These are phyloP conservation scores for Saraca asoca DNA, from an alignment of 331 rosid species.

Conservation along the genomic window DNA sequence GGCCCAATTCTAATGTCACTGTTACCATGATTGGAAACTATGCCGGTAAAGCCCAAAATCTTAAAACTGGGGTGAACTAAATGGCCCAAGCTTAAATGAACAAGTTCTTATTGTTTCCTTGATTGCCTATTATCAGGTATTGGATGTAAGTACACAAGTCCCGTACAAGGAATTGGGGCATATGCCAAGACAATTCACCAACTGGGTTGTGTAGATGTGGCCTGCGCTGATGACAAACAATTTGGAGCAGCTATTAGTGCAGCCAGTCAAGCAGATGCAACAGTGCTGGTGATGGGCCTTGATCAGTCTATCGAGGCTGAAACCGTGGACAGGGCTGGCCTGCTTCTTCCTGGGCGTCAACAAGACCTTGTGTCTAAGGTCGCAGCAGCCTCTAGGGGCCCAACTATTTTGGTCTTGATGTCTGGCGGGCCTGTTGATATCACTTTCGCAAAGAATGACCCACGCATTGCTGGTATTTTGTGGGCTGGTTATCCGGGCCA, in stretches of 20 bases:
- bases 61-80: not conserved
- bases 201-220: conserved; percentile 63
- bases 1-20: conserved; percentile 77
- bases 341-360: conserved; percentile 75
- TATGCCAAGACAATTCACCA: conserved; percentile 53
- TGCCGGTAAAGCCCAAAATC: conserved; percentile 52
- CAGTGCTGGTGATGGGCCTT: conserved; percentile 67
- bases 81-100: too few relatives aligned
- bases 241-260: conserved; percentile 61
- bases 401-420: conserved; percentile 72
- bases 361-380: conserved; percentile 71
- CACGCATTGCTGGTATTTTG: conserved; percentile 49
- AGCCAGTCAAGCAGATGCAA: conserved; percentile 71
- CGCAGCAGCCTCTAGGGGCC: conserved; percentile 73
- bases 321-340: conserved; percentile 53
- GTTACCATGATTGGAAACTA: conserved; percentile 80
- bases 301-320: conserved; percentile 87
- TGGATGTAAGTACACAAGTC: conserved; percentile 73
- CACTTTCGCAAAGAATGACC: conserved; percentile 62
- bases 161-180: conserved; percentile 71
- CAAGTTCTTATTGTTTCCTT: not conserved
- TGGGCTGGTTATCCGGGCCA: conserved; percentile 96
- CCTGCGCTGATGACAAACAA: conserved; percentile 45
- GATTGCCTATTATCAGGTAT: conserved; percentile 41
- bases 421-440: conserved; percentile 82